A percentile compares a stretch with the other conserved stretches of the same genome.
Evolutionary conservation across 2,329 filamentous ascomycete genomes (phyloP).

Genomic region (Pseudogymnoascus sp.): DNA sequence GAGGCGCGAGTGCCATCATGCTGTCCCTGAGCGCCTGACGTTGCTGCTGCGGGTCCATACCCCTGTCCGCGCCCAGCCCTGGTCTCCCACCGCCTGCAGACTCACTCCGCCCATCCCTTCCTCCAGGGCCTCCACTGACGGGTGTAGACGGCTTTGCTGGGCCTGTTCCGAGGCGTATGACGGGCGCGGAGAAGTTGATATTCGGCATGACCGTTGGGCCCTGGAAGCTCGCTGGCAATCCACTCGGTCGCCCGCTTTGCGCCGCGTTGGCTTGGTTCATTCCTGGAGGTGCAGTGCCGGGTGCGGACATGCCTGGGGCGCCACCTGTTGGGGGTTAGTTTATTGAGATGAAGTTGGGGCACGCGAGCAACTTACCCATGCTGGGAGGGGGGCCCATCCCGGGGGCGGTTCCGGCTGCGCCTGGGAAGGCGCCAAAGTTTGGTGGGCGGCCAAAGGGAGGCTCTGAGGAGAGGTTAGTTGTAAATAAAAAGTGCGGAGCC

Average conservation of each 20-base stretch:
- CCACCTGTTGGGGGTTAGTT: constrained; percentile 41
- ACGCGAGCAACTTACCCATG: constrained; percentile 53
- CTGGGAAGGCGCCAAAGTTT: constrained; percentile 62
- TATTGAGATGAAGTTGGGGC: constrained; percentile 10
- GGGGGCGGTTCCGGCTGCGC: constrained; percentile 45
- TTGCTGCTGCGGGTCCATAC: constrained; percentile 60
- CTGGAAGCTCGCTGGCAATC: constrained; percentile 76
- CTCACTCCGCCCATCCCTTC: constrained; percentile 38
- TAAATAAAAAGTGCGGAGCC: neutral
- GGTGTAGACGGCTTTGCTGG: constrained; percentile 50
- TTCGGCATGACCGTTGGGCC: constrained; percentile 87
- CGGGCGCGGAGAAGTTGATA: constrained; percentile 95
- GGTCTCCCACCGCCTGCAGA: constrained; percentile 28
- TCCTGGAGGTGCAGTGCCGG: constrained; percentile 71
- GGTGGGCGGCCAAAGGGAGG: constrained; percentile 62
- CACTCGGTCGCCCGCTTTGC: constrained; percentile 71
- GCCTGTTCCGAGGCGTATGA: constrained; percentile 83
- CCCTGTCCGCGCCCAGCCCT: constrained; percentile 33
- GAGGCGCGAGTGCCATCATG: constrained; percentile 66
- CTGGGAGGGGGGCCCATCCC: constrained; percentile 73
- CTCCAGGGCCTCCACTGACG: constrained; percentile 29
- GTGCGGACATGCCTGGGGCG: constrained; percentile 74
- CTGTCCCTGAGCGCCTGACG: constrained; percentile 58
- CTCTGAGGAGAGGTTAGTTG: constrained; percentile 16
- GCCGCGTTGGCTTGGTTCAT: constrained; percentile 65